phyloP scores from a whole-genome alignment of 2,329 filamentous ascomycete species.

The Fusarium keratoplasticum region DNA sequence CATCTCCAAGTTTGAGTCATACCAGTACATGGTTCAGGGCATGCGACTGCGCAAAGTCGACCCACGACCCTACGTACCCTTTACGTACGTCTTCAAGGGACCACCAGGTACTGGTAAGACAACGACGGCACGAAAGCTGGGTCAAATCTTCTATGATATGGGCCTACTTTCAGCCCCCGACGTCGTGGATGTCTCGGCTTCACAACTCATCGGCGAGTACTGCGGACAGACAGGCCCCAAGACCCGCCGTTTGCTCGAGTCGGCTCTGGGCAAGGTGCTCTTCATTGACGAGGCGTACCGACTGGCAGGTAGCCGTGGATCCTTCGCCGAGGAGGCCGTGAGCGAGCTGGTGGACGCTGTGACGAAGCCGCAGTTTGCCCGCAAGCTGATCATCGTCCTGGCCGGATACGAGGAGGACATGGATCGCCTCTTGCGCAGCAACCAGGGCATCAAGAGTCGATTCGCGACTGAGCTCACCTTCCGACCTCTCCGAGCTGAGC shows the following conservation, averaged over 20 bases:
- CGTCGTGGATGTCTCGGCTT: slow-evolving; percentile 74
- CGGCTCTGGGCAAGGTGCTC: slow-evolving; percentile 73
- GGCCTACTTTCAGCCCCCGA: slow-evolving; percentile 71
- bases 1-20: slow-evolving; percentile 64
- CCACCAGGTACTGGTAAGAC: slow-evolving; percentile 78
- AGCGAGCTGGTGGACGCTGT: slow-evolving; percentile 63
- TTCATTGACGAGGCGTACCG: slow-evolving; percentile 80
- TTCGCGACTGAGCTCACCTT: slow-evolving; percentile 74
- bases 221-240: slow-evolving; percentile 77
- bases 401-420: slow-evolving; percentile 77
- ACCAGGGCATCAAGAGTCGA: slow-evolving; percentile 71
- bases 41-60: slow-evolving; percentile 66
- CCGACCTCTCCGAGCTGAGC: slow-evolving; percentile 54
- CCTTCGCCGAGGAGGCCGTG: slow-evolving; percentile 66
- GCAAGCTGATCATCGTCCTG: slow-evolving; percentile 73
- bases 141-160: slow-evolving; percentile 79
- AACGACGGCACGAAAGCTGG: slow-evolving; percentile 75
- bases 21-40: slow-evolving; percentile 64
- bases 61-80: slow-evolving; percentile 65
- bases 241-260: slow-evolving; percentile 68
- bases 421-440: slow-evolving; percentile 69
- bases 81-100: slow-evolving; percentile 76
- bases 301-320: slow-evolving; percentile 61
- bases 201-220: slow-evolving; percentile 75
- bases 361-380: slow-evolving; percentile 66